These are phyloP conservation scores for Pyrenophora seminiperda DNA, from an alignment of 2,329 filamentous ascomycete genomes.

Conservation along the genomic window DNA sequence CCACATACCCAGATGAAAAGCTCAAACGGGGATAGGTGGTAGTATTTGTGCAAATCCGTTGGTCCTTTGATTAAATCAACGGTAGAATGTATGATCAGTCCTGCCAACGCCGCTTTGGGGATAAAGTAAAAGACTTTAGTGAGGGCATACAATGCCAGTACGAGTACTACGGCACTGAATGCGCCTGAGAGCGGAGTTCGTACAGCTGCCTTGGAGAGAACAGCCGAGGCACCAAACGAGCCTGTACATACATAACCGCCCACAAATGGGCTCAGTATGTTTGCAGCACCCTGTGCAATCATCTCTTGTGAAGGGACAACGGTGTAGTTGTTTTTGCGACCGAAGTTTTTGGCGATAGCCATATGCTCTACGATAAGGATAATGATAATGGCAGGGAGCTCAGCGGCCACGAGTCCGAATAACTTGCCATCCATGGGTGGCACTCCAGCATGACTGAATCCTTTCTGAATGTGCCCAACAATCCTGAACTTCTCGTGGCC, in stretches of 20 bases:
- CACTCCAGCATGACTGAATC: conserved; percentile 77
- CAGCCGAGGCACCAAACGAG: conserved; percentile 91
- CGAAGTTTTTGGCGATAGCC: conserved; percentile 93
- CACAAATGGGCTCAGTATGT: conserved; percentile 84
- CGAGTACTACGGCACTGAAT: conserved; percentile 79
- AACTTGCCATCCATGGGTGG: conserved; percentile 69
- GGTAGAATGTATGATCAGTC: conserved; percentile 91
- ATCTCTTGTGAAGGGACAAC: conserved; percentile 94
- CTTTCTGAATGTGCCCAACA: conserved; percentile 75
- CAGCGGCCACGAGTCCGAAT: conserved; percentile 67
- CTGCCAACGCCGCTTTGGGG: conserved; percentile 76
- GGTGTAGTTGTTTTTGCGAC: conserved; percentile 87
- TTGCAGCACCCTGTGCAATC: conserved; percentile 86
- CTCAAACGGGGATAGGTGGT: conserved; percentile 86
- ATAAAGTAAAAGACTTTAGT: conserved; percentile 91
- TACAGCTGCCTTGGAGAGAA: conserved; percentile 92
- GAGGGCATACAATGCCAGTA: conserved; percentile 84
- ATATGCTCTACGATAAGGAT: conserved; percentile 94
- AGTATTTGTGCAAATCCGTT: conserved; percentile 88
- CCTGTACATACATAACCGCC: conserved; percentile 89
- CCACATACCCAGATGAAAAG: conserved; percentile 88
- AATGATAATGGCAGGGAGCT: conserved; percentile 83
- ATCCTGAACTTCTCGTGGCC: conserved; percentile 65
- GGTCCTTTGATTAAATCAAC: conserved; percentile 87
- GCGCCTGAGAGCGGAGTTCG: conserved; percentile 85